phyloP scores from a whole-genome alignment of 768 basidiomycete species.

The Mycena latifolia region DNA sequence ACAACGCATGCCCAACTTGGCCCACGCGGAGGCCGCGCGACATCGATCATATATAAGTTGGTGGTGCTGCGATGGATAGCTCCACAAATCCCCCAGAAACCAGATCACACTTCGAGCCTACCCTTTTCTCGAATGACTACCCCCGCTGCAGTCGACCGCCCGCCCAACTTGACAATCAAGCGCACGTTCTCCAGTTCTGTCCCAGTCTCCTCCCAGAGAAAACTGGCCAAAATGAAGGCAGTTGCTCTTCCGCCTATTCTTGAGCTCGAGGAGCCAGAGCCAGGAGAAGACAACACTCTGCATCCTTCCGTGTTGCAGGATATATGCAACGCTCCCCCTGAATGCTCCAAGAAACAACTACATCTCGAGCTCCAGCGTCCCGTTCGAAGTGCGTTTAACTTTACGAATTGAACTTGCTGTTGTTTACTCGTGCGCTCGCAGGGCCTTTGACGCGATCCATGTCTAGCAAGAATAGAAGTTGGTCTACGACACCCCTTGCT shows the following conservation, averaged over 20 bases:
- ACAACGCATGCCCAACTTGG: constrained; percentile 3
- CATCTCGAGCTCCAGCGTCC: not conserved
- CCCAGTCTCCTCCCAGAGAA: not conserved
- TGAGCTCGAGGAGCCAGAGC: constrained; percentile 14
- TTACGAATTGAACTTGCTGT: not conserved
- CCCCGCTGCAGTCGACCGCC: not conserved
- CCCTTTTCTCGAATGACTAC: not conserved
- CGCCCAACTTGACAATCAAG: not conserved
- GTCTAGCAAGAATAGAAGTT: constrained; percentile 2
- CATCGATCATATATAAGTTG: constrained; percentile 8
- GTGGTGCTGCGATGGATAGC: not conserved
- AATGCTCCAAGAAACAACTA: not conserved
- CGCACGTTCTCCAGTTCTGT: not conserved
- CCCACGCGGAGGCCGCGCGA: constrained; percentile 1
- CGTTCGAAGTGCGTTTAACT: not conserved
- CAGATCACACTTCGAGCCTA: not conserved
- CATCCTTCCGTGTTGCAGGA: not conserved
- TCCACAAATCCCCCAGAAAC: not conserved
- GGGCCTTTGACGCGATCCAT: not conserved
- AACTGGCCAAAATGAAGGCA: not conserved
- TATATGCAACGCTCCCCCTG: not conserved
- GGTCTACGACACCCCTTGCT: not conserved
- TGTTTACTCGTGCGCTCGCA: not conserved
- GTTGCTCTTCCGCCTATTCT: constrained; percentile 16
- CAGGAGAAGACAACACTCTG: not conserved